Evolutionary conservation across 2,329 filamentous ascomycete species (phyloP).

Genomic region (Penicillium sp.): DNA sequence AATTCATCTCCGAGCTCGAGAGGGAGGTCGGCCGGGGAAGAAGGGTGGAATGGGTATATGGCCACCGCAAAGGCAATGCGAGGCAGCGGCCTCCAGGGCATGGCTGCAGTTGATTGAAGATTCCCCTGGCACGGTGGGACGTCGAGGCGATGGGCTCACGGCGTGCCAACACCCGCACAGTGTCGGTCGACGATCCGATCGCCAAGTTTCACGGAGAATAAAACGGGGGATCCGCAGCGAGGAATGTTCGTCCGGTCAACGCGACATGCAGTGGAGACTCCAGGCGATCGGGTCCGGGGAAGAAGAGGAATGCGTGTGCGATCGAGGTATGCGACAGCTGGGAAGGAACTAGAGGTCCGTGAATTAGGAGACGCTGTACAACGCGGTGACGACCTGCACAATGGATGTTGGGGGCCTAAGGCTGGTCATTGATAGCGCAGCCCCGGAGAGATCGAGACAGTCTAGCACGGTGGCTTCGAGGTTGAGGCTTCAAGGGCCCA

Average conservation of each 20-base stretch:
- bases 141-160: constrained; percentile 14
- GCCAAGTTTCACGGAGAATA: constrained; percentile 8
- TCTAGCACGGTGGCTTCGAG: neutral
- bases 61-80: constrained; percentile 97
- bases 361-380: constrained; percentile 11
- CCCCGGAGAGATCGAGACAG: too few species aligned
- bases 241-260: constrained; percentile 28
- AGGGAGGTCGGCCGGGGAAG: constrained; percentile 83
- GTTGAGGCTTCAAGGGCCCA: neutral
- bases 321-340: constrained; percentile 20
- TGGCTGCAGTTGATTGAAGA: constrained; percentile 43
- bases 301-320: constrained; percentile 26
- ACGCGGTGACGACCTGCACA: neutral
- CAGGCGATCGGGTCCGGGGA: constrained; percentile 12
- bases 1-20: constrained; percentile 97
- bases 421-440: too few species aligned
- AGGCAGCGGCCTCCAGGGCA: constrained; percentile 97
- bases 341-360: constrained; percentile 18
- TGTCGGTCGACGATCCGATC: constrained; percentile 20
- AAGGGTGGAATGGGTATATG: constrained; percentile 87
- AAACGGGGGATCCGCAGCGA: constrained; percentile 13
- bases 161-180: constrained; percentile 26
- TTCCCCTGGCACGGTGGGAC: constrained; percentile 5
- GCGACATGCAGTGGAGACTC: constrained; percentile 27
- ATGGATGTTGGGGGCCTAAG: neutral